Conservation (phyloP, 306 rosid species). For the Malus domestica region DNA sequence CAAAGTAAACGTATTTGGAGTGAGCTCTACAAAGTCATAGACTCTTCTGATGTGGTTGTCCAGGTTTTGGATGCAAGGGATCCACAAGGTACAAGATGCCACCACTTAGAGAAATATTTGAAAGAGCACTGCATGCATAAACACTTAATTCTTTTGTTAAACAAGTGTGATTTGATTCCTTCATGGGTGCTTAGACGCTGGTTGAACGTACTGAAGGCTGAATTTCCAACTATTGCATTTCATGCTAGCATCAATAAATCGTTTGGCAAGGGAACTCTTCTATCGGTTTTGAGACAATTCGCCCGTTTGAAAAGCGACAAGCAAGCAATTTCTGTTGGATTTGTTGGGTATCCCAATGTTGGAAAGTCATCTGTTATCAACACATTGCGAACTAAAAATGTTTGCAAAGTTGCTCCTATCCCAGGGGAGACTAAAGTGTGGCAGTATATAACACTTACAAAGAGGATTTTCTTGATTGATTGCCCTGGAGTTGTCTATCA, state of each 20-base stretch:
- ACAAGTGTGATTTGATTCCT: constrained; percentile 91
- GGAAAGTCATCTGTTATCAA: constrained; percentile 96
- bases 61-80: constrained; percentile 98
- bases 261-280: constrained; percentile 97
- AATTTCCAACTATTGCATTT: constrained; percentile 89
- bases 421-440: constrained; percentile 96
- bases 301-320: constrained; percentile 82
- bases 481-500: constrained; percentile 96
- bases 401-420: constrained; percentile 97
- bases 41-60: constrained; percentile 95
- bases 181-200: constrained; percentile 95
- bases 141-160: constrained; percentile 78
- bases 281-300: constrained; percentile 87
- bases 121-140: constrained; percentile 87
- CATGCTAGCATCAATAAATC: constrained; percentile 93
- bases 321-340: constrained; percentile 97
- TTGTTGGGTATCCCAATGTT: constrained; percentile 94
- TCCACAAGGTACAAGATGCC: constrained; percentile 89
- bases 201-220: constrained; percentile 79
- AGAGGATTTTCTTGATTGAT: constrained; percentile 90
- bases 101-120: constrained; percentile 91
- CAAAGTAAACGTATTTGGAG: constrained; percentile 99
- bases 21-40: constrained; percentile 96
- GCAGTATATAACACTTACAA: constrained; percentile 94
- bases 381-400: constrained; percentile 83